Percentiles rank a stretch among this genome's conserved stretches.
phyloP scores from a whole-genome alignment of 106 monocot genomes.

The Dioscorea zingiberensis region DNA sequence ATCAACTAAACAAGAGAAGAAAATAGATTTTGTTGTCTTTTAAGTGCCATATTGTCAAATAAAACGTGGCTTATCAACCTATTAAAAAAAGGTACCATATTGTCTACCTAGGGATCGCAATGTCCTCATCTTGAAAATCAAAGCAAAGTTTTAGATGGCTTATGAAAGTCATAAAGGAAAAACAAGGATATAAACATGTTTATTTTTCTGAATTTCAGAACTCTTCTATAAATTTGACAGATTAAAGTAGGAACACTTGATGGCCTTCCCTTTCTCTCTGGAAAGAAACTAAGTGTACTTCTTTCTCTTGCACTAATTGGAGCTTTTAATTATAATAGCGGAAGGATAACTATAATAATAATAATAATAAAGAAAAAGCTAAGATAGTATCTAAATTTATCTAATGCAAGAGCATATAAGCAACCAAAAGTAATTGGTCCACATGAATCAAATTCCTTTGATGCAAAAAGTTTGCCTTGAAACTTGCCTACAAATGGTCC shows the following conservation, averaged over 20 bases:
- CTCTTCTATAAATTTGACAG: too few species aligned
- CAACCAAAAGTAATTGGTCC: not conserved
- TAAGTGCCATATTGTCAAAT: too few species aligned
- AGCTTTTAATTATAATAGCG: not conserved
- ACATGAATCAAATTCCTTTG: slow-evolving; percentile 21
- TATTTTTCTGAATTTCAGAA: too few species aligned
- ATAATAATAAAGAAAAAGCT: slow-evolving; percentile 1
- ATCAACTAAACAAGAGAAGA: not conserved
- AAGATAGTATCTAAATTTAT: slow-evolving; percentile 1
- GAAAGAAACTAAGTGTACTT: not conserved
- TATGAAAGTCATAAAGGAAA: too few species aligned
- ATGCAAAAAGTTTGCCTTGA: slow-evolving; percentile 1
- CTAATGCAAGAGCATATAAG: not conserved
- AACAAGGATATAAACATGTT: too few species aligned
- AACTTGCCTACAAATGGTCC: slow-evolving; percentile 27
- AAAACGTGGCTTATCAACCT: too few species aligned
- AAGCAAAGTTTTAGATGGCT: too few species aligned
- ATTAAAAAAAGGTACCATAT: too few species aligned
- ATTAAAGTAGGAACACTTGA: not conserved
- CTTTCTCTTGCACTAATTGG: not conserved
- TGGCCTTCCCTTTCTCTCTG: not conserved
- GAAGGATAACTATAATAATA: not conserved
- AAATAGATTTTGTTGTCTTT: not conserved
- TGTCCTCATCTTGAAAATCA: too few species aligned
- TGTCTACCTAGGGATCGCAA: too few species aligned